These are phyloP conservation scores for Zea luxurians DNA, from an alignment of 176 grass and related monocot genomes.

Conservation along the genomic window DNA sequence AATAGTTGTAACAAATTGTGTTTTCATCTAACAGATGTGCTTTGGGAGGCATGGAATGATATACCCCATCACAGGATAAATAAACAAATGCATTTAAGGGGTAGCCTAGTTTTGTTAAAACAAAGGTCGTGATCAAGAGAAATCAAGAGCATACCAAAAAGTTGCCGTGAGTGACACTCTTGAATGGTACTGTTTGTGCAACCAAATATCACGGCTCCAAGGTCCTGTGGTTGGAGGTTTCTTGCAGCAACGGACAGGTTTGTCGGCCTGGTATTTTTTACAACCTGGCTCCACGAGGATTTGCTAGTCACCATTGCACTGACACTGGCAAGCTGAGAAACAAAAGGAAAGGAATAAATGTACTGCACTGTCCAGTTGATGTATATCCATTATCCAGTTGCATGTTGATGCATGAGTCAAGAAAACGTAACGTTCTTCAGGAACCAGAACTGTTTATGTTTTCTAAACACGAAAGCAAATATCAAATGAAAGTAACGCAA, in stretches of 20 bases:
- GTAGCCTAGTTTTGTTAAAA: slow-evolving; percentile 15
- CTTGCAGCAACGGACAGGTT: slow-evolving; percentile 42
- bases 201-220: slow-evolving; percentile 80
- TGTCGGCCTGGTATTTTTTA: slow-evolving; percentile 26
- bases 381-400: neutral
- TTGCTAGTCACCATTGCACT: slow-evolving; percentile 45
- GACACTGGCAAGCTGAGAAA: slow-evolving; percentile 28
- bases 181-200: slow-evolving; percentile 67
- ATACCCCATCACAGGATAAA: neutral
- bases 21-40: neutral
- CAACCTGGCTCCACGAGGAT: slow-evolving; percentile 31
- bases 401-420: neutral
- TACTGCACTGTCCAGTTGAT: neutral
- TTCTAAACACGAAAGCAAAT: slow-evolving; percentile 22
- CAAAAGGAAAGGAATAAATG: slow-evolving; percentile 9
- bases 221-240: slow-evolving; percentile 57
- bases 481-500: neutral
- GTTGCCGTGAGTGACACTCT: slow-evolving; percentile 68
- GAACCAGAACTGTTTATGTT: neutral
- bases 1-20: too few relatives aligned
- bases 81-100: neutral
- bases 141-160: slow-evolving; percentile 56
- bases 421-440: slow-evolving; percentile 21
- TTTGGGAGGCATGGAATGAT: neutral
- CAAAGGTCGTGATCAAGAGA: slow-evolving; percentile 18